Conservation (phyloP, 768 basidiomycete species). For the Krasilnikovozyma curviuscula region DNA sequence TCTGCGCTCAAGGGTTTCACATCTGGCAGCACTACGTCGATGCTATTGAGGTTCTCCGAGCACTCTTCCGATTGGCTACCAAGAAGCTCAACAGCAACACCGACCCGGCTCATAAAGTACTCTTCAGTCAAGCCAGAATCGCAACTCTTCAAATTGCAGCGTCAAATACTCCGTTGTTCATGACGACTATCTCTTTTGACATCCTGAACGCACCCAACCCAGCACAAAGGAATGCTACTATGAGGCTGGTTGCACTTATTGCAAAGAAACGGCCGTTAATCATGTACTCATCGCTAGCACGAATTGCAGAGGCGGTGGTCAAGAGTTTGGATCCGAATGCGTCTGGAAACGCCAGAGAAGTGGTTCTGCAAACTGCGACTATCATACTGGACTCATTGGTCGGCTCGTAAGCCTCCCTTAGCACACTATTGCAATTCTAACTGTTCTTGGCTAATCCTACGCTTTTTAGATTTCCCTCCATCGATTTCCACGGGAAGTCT, state of each 20-base stretch:
- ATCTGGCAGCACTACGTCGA: conserved; percentile 92
- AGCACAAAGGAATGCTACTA: conserved; percentile 57
- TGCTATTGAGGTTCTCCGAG: conserved; percentile 65
- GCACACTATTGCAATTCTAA: background rate
- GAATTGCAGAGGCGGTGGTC: conserved; percentile 82
- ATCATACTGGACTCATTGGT: conserved; percentile 92
- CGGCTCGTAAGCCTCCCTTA: conserved; percentile 42
- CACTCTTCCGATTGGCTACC: conserved; percentile 63
- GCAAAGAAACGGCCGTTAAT: conserved; percentile 84
- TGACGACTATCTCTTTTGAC: conserved; percentile 80
- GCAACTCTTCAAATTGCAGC: conserved; percentile 73
- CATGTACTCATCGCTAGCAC: conserved; percentile 61
- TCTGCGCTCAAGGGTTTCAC: conserved; percentile 75
- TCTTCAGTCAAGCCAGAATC: conserved; percentile 57
- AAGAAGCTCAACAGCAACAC: conserved; percentile 34
- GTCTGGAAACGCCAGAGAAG: conserved; percentile 45
- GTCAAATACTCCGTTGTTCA: conserved; percentile 68
- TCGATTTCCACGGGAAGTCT: conserved; percentile 75
- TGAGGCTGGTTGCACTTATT: conserved; percentile 83
- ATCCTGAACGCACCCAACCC: conserved; percentile 51
- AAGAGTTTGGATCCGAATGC: conserved; percentile 85
- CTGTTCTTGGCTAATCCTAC: background rate
- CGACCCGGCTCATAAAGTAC: no score
- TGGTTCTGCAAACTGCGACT: conserved; percentile 73
- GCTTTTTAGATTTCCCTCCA: conserved; percentile 52